A percentile compares a stretch with the other conserved stretches of the same genome.
These are phyloP conservation scores for Scenedesmus sp. DNA, from an alignment of 163 green algal genomes.

Conservation along the genomic window DNA sequence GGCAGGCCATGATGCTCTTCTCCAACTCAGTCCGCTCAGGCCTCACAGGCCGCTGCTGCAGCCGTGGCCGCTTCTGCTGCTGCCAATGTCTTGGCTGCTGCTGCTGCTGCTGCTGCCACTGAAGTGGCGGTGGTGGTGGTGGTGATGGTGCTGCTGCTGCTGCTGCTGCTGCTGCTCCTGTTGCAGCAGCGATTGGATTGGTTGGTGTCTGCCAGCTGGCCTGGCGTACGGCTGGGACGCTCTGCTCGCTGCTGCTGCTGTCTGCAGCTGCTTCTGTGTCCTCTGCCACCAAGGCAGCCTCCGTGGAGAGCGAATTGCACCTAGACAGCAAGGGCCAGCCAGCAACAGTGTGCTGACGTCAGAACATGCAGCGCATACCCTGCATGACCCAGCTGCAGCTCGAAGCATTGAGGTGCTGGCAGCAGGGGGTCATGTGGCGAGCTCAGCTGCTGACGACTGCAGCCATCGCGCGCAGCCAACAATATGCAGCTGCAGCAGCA, in stretches of 20 bases:
- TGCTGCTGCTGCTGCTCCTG: neutral
- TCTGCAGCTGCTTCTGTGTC: neutral
- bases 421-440: too few species aligned
- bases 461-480: neutral
- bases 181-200: neutral
- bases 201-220: neutral
- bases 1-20: conserved; percentile 14
- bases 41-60: neutral
- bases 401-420: too few species aligned
- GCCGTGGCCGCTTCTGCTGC: neutral
- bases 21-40: neutral
- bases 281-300: neutral
- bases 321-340: neutral
- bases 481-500: neutral
- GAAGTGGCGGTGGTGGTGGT: too few species aligned
- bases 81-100: too few species aligned
- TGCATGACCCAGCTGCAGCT: too few species aligned
- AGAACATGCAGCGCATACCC: too few species aligned
- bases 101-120: neutral
- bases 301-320: neutral
- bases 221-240: neutral
- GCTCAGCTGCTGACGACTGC: neutral
- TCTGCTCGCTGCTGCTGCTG: neutral
- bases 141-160: too few species aligned
- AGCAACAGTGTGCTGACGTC: neutral